Evolutionary conservation across 2,329 filamentous ascomycete species (phyloP).

Genomic region (Pyrenochaeta sp.): DNA sequence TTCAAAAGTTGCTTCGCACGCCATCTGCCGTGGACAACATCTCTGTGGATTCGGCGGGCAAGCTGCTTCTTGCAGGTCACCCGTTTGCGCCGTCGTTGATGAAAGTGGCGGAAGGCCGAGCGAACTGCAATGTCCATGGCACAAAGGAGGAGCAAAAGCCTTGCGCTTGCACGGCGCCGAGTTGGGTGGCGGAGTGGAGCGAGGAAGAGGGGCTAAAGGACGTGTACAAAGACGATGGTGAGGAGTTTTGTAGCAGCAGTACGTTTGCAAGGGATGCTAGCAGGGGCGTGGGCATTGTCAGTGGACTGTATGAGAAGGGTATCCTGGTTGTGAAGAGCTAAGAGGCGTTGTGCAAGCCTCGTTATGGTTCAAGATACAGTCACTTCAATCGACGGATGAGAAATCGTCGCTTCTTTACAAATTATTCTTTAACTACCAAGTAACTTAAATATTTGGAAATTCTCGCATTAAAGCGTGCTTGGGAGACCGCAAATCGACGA

Average conservation of each 20-base stretch:
- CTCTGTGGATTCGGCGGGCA: slow-evolving; percentile 46
- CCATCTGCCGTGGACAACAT: slow-evolving; percentile 52
- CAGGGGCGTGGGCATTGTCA: slow-evolving; percentile 45
- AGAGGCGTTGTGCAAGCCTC: no score
- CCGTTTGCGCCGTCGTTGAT: slow-evolving; percentile 45
- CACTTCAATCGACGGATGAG: no score
- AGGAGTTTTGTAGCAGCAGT: slow-evolving; percentile 46
- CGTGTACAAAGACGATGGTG: slow-evolving; percentile 44
- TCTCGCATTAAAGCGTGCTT: no score
- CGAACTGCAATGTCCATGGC: slow-evolving; percentile 21
- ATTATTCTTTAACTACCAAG: no score
- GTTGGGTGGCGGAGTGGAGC: slow-evolving; percentile 52
- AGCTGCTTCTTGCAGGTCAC: slow-evolving; percentile 53
- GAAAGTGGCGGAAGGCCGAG: slow-evolving; percentile 26
- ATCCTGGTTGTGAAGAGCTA: slow-evolving; percentile 46
- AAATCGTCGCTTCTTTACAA: no score
- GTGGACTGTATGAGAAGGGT: slow-evolving; percentile 52
- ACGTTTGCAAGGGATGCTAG: slow-evolving; percentile 49
- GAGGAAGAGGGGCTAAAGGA: slow-evolving; percentile 40
- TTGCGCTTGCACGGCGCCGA: slow-evolving; percentile 39
- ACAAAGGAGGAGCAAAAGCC: slow-evolving; percentile 25
- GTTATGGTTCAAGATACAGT: no score
- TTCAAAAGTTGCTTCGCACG: slow-evolving; percentile 23
- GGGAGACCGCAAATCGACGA: no score
- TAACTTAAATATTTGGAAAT: no score